A percentile compares a stretch with the other conserved stretches of the same genome.
Conservation (phyloP, 2,329 filamentous ascomycete genomes). For the Arthroderma uncinatum region DNA sequence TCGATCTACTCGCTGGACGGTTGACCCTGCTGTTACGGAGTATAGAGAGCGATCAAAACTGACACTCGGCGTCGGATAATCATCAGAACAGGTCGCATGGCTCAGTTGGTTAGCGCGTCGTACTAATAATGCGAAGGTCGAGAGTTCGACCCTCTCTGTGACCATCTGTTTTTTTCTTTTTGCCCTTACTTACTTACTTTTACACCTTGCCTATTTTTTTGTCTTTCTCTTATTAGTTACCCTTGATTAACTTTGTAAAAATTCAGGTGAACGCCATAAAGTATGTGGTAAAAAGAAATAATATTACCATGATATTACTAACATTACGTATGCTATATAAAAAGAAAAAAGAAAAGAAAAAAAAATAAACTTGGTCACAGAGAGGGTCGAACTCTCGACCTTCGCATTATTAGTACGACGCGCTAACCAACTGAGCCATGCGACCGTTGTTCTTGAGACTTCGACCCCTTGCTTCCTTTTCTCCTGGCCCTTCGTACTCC, state of each 20-base stretch:
- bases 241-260: background rate
- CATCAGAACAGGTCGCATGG: conserved; percentile 5
- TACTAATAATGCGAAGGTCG: conserved; percentile 7
- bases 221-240: background rate
- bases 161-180: conserved; percentile 7
- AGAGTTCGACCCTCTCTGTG: conserved; percentile 12
- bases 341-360: background rate
- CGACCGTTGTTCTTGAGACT: background rate
- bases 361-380: conserved; percentile 2
- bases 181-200: no score
- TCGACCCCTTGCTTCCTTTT: background rate
- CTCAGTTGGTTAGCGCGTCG: conserved; percentile 6
- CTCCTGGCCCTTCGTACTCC: background rate
- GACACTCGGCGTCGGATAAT: no score
- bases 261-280: background rate
- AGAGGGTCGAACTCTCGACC: conserved; percentile 6
- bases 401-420: conserved; percentile 6
- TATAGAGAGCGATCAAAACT: no score
- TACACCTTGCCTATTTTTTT: background rate
- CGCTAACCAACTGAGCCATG: conserved; percentile 6
- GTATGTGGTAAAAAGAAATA: background rate
- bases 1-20: no score
- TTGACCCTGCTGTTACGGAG: no score
- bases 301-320: no score
- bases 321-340: no score